A percentile compares a stretch with the other conserved stretches of the same genome.
These are phyloP conservation scores for Clarireedia homoeocarpa DNA, from an alignment of 2,329 filamentous ascomycete genomes.

Conservation along the genomic window DNA sequence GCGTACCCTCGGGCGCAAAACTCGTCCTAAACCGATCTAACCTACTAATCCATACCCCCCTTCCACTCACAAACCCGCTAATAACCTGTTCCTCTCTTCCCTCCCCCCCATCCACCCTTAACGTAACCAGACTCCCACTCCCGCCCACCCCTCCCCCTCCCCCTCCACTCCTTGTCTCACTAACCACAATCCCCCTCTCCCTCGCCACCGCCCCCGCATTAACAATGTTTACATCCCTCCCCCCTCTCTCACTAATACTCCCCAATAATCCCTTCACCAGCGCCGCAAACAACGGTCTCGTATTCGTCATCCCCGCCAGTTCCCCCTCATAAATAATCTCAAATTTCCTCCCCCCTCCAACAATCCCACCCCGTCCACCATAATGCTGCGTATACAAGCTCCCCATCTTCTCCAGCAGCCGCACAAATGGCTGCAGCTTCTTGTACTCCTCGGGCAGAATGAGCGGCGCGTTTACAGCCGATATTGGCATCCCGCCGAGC, in stretches of 20 bases:
- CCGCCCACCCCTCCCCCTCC: background rate
- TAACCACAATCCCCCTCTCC: slow-evolving; percentile 70
- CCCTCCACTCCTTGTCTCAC: slow-evolving; percentile 61
- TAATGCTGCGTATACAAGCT: slow-evolving; percentile 73
- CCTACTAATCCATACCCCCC: slow-evolving; percentile 60
- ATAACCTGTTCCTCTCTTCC: slow-evolving; percentile 38
- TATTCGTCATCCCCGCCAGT: slow-evolving; percentile 62
- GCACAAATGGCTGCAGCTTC: slow-evolving; percentile 69
- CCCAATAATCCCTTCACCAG: slow-evolving; percentile 68
- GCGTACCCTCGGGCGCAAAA: slow-evolving; percentile 64
- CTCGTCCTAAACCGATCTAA: slow-evolving; percentile 66
- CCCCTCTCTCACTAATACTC: slow-evolving; percentile 59
- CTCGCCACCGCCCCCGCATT: slow-evolving; percentile 70
- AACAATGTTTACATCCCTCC: slow-evolving; percentile 70
- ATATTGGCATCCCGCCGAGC: slow-evolving; percentile 62
- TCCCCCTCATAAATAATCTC: slow-evolving; percentile 73
- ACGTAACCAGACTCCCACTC: slow-evolving; percentile 57
- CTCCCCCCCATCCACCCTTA: slow-evolving; percentile 36
- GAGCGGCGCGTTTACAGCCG: slow-evolving; percentile 72
- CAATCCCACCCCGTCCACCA: background rate
- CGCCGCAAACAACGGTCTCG: slow-evolving; percentile 70
- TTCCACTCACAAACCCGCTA: slow-evolving; percentile 59
- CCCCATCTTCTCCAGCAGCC: slow-evolving; percentile 72
- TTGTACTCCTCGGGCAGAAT: slow-evolving; percentile 75
- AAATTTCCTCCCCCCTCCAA: slow-evolving; percentile 57